phyloP scores from a whole-genome alignment of 352 stramenopile species.

The Globisporangium camurandrum region DNA sequence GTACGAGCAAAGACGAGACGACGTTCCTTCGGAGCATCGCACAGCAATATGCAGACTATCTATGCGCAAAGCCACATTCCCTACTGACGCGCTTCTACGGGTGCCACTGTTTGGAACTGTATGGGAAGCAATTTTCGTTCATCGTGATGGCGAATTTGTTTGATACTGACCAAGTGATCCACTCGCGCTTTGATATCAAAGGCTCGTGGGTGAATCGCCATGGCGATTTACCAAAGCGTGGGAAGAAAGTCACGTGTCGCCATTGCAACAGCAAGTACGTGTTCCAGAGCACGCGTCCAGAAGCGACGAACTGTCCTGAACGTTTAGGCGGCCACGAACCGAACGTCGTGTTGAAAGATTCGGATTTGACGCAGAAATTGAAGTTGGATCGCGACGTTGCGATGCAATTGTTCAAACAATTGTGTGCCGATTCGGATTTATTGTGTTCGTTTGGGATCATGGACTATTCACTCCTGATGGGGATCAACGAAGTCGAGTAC shows the following conservation, averaged over 20 bases:
- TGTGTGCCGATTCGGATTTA: constrained; percentile 76
- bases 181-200: constrained; percentile 89
- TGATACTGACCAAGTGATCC: constrained; percentile 81
- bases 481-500: constrained; percentile 85
- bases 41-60: constrained; percentile 80
- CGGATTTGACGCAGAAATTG: constrained; percentile 84
- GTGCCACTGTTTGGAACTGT: constrained; percentile 86
- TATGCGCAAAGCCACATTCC: constrained; percentile 79
- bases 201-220: constrained; percentile 87
- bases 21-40: constrained; percentile 83
- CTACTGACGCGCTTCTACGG: constrained; percentile 88
- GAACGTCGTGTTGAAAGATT: constrained; percentile 88
- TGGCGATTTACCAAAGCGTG: constrained; percentile 68
- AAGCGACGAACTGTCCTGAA: constrained; percentile 68
- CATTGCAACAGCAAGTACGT: constrained; percentile 86
- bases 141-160: constrained; percentile 92
- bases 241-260: constrained; percentile 85
- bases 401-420: constrained; percentile 64
- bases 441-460: constrained; percentile 88
- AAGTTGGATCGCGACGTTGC: constrained; percentile 68
- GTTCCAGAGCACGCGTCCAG: constrained; percentile 52
- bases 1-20: constrained; percentile 83
- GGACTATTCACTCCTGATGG: constrained; percentile 90
- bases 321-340: constrained; percentile 75
- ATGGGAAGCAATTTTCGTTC: constrained; percentile 89